Evolutionary conservation across 2,329 filamentous ascomycete genomes (phyloP), one percentile per base, ranked within the genome.

Genomic region (Coniella lustricola): DNA sequence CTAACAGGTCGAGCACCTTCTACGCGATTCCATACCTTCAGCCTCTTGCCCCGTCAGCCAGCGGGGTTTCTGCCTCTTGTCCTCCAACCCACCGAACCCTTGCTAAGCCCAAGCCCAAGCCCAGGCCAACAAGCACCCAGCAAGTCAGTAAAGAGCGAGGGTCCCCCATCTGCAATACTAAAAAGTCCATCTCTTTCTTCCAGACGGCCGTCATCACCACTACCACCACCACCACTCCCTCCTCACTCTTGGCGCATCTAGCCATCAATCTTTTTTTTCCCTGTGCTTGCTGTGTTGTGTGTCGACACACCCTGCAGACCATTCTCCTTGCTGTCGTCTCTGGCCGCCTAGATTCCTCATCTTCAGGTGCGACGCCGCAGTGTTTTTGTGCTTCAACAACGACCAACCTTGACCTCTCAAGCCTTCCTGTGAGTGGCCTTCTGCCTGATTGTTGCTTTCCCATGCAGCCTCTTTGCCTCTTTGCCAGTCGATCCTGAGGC

Each of bases 1-100:
- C 49, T 51, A 51, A 51, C 46, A 47, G 43, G 41, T 50, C 50
- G 36, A 50, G 48, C 47, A 44, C 32, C 38, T 52, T 52, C 50
- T 34, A 50, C 36, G 39, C 40, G 37, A 44, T 52, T 52, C 50
- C 48, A 52, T 50, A 18, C 32, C 39, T 48, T 49, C 45, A 52
- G 50, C 50, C 50, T 52, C 50, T 42, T 50, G 16, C 38, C 14
- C 21, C 17, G 43, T 44, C 46, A 42, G 41, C 39, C 29, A 25
- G 20, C 39, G 14, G 25, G 25, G 39, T 29, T 18, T 32, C 39
- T 42, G 25, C 39, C 25, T 33, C 29, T 29, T 29, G 5, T 29
- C 25, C 25, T 29, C 25, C 25, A 29, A 10, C 25, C 25, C 5
- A 14, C 13, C 16, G n/a, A 13, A 35, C 33, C 25, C 25, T 29